Evolutionary conservation across 2,329 filamentous ascomycete species (phyloP), one percentile per base, ranked within the genome.

Genomic region (Orbilia javanica): DNA sequence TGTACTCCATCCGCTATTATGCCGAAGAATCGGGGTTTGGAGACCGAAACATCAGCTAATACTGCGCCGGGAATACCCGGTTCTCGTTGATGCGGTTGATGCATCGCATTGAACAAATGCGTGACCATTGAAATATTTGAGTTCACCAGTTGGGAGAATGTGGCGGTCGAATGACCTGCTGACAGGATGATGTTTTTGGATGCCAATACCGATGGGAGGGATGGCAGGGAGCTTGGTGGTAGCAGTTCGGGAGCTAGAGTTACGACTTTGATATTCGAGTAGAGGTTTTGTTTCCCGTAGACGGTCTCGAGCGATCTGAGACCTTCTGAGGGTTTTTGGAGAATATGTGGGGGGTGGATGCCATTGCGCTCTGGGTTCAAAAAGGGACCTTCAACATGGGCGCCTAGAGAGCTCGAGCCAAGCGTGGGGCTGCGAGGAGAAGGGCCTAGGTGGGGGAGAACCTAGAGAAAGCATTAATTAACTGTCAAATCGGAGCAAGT

Each of bases 31-130:
- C 94, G 94, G 64, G 91, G 87, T 11, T 70, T 82, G 68, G 86
- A 82, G 78, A 50, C n/a, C 20, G 84, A 86, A 81, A 91, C 88
- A 7, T 88, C 88, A 79, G 88, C 88, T 76, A 94, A 93, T 13
- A 97, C 86, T 0, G 96, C 89, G 29, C 94, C 94, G 83, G 97
- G 97, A 81, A 97, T 90, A 42, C 94, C 94, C 0, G 94, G 94
- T 84, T 97, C 94, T 73, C 94, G 91, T 86, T 97, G 93, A 84
- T 96, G 93, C 63, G 97, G 89, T 13, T 93, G 93, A 0, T 90
- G 88, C 94, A 97, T 97, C 27, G 94, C 94, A 83, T 97, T 97
- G 88, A 97, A 97, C 0, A 97, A 87, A 82, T 97, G 94, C 0
- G 94, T 97, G 80, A 97, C 92, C 93, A 96, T 97, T 60, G 89